Conservation (phyloP, 192 early-diverging fungal species). For the Phlyctochytrium bullatum region DNA sequence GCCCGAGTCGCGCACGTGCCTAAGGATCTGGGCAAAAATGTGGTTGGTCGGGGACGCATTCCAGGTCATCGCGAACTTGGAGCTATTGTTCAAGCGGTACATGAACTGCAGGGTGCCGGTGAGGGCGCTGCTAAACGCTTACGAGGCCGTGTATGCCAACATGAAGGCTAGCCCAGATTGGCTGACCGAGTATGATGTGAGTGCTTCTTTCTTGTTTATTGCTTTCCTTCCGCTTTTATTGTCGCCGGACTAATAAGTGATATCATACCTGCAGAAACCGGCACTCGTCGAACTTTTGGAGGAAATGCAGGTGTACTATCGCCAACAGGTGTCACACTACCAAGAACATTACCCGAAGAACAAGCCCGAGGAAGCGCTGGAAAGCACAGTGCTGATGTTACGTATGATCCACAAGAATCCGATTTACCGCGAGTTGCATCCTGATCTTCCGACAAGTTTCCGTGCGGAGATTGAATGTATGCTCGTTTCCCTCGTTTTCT, state of each 20-base stretch:
- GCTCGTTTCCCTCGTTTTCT: no score
- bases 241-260: not conserved
- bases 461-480: conserved; percentile 30
- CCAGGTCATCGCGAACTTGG: conserved; percentile 39
- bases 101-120: conserved; percentile 40
- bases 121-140: conserved; percentile 39
- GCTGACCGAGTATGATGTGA: conserved; percentile 37
- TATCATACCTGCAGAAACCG: conserved; percentile 20
- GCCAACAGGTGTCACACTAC: conserved; percentile 50
- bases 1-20: conserved; percentile 30
- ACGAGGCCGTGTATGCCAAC: conserved; percentile 38
- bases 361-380: conserved; percentile 46
- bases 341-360: conserved; percentile 56
- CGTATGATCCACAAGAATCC: conserved; percentile 53
- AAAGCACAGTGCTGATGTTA: conserved; percentile 48
- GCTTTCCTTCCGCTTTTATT: no score
- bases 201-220: conserved; percentile 3
- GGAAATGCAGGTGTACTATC: conserved; percentile 49
- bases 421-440: conserved; percentile 43
- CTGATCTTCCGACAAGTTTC: conserved; percentile 41
- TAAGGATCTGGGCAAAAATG: conserved; percentile 25
- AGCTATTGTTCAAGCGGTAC: conserved; percentile 49
- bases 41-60: conserved; percentile 47
- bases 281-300: conserved; percentile 41
- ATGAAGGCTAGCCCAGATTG: conserved; percentile 38